Conservation (phyloP, 371 early-diverging fungal species). For the Rhizopus sp. region DNA sequence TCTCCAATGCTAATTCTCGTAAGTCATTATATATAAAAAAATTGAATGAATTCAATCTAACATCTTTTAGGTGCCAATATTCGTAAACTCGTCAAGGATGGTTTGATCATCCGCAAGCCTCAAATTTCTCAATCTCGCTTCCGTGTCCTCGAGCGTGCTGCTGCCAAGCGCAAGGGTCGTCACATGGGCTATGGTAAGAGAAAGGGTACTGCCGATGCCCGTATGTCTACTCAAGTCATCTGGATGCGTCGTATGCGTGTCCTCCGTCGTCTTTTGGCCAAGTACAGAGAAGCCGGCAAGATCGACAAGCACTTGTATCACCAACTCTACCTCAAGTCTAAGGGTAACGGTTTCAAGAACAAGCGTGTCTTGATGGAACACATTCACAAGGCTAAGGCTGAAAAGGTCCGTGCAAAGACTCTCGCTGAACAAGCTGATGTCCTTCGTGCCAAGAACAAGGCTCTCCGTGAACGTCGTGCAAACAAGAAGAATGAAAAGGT, state of each 20-base stretch:
- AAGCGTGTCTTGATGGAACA: constrained; percentile 99
- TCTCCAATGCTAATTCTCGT: constrained; percentile 98
- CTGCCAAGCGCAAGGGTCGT: constrained; percentile 98
- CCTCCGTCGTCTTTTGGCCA: constrained; percentile 95
- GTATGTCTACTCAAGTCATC: constrained; percentile 95
- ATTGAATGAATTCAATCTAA: neutral
- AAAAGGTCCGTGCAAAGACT: constrained; percentile 94
- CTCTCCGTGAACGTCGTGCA: constrained; percentile 93
- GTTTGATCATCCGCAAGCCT: constrained; percentile 98
- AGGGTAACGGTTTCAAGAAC: constrained; percentile 99
- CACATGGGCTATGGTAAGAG: constrained; percentile 99
- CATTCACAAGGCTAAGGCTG: constrained; percentile 99
- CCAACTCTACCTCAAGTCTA: constrained; percentile 96
- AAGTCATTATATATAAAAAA: constrained; percentile 43
- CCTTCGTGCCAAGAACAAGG: constrained; percentile 95
- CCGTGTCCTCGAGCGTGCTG: constrained; percentile 92
- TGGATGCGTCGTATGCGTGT: constrained; percentile 99
- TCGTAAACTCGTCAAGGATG: constrained; percentile 61
- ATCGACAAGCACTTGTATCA: constrained; percentile 99
- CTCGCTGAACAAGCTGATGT: constrained; percentile 98
- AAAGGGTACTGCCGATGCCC: constrained; percentile 99
- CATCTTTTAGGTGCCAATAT: constrained; percentile 4
- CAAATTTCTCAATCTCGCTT: constrained; percentile 92
- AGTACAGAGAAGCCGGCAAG: constrained; percentile 97
- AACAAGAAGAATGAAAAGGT: constrained; percentile 81